Evolutionary conservation across 2,329 filamentous ascomycete genomes (phyloP), one percentile per base, ranked within the genome.

Genomic region (Neofusicoccum parvum): DNA sequence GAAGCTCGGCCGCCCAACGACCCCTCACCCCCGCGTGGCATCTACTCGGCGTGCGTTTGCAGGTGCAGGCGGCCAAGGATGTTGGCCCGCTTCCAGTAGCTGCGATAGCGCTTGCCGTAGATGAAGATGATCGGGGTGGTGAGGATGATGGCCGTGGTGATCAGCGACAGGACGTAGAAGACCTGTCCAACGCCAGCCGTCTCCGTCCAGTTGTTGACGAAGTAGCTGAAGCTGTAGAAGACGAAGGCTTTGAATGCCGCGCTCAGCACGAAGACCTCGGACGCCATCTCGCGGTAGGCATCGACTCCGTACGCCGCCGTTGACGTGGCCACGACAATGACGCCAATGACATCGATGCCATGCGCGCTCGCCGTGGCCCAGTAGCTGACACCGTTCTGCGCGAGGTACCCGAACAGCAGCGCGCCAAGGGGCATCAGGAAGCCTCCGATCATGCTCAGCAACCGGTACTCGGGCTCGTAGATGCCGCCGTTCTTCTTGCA

Each of bases 171-270:
- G 3, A 74, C 70, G 64, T 78, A 78, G 54, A 81, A 80, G 6
- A 80, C 77, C 23, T 67, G 65, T 4, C 73, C 72, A 0, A 78
- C 76, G 0, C 79, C 79, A 10, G 68, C 70, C 6, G 63, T 69
- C 12, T 71, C 73, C 2, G 79, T 73, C 79, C 79, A 81, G 62
- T 80, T 72, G 67, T 81, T 81, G 32, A 80, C 75, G 64, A 81
- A 81, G 60, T 80, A 80, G 11, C 74, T 76, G 65, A 80, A 78
- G 4, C 76, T 78, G 54, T 79, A 81, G 64, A 80, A 78, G 20
- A 81, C 65, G 39, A 81, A 73, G 67, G 81, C 81, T 72, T 81
- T 81, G 68, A 80, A 72, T n/a, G 79, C 70, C 78, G 81, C 81
- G 56, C 74, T 76, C 5, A 75, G 74, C 65, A 81, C 80, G 70